These are phyloP conservation scores for Thermothelomyces thermophilus DNA, from an alignment of 2,329 filamentous ascomycete genomes.

Conservation along the genomic window DNA sequence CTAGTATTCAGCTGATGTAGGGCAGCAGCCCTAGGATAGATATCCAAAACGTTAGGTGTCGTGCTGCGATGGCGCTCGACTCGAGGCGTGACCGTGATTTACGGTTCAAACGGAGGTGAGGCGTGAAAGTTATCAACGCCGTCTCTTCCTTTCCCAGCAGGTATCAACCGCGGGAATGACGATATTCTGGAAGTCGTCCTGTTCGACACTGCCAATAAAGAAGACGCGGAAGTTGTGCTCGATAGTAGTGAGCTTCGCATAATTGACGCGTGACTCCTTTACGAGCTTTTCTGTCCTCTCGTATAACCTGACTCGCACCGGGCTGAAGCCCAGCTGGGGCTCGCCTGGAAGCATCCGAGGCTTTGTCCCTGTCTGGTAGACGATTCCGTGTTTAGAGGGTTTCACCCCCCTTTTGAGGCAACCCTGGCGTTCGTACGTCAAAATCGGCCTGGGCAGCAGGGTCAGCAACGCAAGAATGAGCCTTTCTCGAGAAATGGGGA, in stretches of 20 bases:
- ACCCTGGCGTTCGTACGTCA: slow-evolving; percentile 47
- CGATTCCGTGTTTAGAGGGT: slow-evolving; percentile 48
- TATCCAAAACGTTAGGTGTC: slow-evolving; percentile 5
- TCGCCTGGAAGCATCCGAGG: slow-evolving; percentile 36
- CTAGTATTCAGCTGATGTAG: slow-evolving; percentile 10
- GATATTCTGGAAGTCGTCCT: slow-evolving; percentile 34
- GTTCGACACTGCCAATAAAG: slow-evolving; percentile 45
- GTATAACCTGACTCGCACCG: slow-evolving; percentile 40
- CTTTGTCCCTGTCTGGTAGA: slow-evolving; percentile 34
- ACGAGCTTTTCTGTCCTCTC: slow-evolving; percentile 39
- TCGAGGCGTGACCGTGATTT: not conserved
- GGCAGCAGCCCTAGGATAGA: not conserved
- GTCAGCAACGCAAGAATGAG: slow-evolving; percentile 8
- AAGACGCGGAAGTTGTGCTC: slow-evolving; percentile 53
- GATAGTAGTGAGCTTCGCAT: slow-evolving; percentile 49
- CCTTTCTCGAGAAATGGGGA: too few relatives aligned
- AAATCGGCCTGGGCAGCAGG: slow-evolving; percentile 30
- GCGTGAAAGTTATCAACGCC: not conserved
- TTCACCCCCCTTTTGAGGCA: slow-evolving; percentile 48
- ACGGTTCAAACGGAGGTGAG: not conserved
- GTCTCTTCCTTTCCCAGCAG: slow-evolving; percentile 44
- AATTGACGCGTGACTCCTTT: slow-evolving; percentile 50
- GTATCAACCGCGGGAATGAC: slow-evolving; percentile 41
- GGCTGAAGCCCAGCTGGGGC: slow-evolving; percentile 41
- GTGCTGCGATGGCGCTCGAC: not conserved